These are phyloP conservation scores for Pseudisothecium myosuroides DNA, from an alignment of 225 moss, liverwort and hornwort species.

Conservation along the genomic window DNA sequence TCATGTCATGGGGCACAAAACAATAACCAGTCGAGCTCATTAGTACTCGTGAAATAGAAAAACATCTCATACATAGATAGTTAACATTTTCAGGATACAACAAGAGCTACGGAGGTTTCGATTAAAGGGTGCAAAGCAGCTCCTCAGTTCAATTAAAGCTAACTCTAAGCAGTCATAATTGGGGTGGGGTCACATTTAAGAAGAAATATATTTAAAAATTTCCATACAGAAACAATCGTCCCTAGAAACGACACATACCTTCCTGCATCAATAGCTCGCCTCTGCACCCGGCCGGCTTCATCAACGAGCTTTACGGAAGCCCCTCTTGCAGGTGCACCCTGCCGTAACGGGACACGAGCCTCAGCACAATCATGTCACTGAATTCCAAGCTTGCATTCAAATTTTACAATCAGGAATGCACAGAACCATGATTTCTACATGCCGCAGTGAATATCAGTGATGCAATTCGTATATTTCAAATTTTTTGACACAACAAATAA, in stretches of 20 bases:
- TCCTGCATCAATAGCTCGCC: constrained; percentile 92
- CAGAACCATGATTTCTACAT: not conserved
- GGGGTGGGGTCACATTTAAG: not conserved
- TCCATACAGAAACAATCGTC: not conserved
- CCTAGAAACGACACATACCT: constrained; percentile 27
- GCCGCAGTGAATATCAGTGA: not conserved
- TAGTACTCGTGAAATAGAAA: not conserved
- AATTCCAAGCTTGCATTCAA: not conserved
- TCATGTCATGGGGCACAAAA: not conserved
- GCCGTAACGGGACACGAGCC: not conserved
- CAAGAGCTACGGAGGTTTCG: not conserved
- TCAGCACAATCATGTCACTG: not conserved
- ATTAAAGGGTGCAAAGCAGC: not conserved
- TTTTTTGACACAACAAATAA: not conserved
- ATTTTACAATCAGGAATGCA: not conserved
- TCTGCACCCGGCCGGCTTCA: constrained; percentile 58
- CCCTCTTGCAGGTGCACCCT: constrained; percentile 97
- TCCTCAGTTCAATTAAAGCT: not conserved
- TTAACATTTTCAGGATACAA: not conserved
- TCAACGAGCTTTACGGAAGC: constrained; percentile 73
- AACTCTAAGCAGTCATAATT: not conserved
- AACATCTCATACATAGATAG: not conserved
- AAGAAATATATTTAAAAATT: not conserved
- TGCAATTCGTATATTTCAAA: not conserved
- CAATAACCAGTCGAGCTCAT: not conserved